A percentile compares a stretch with the other conserved stretches of the same genome.
phyloP scores from a whole-genome alignment of 164 flowering plant genomes.

The grape (Vitis vinifera) region ASM3070453v1 NC_081822.1:25756501-25757000 shows the following conservation, averaged over 20 bases:
- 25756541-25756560: neutral
- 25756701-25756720: neutral
- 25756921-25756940: no score
- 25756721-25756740: neutral
- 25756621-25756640: neutral
- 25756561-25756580: no score
- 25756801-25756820: neutral
- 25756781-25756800: neutral
- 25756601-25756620: neutral
- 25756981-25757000: neutral
- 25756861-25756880: neutral
- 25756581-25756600: neutral
- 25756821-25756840: neutral
- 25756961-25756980: no score
- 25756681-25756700: no score
- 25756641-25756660: no score
- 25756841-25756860: neutral
- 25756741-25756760: neutral
- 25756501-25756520: slow-evolving; percentile 99
- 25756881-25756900: no score
- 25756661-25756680: no score
- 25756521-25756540: slow-evolving; percentile 42
- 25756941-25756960: no score
- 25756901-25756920: no score
- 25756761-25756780: neutral